Evolutionary conservation across 768 basidiomycete species (phyloP), one percentile per base, ranked within the genome.

Genomic region (Mycena metata): DNA sequence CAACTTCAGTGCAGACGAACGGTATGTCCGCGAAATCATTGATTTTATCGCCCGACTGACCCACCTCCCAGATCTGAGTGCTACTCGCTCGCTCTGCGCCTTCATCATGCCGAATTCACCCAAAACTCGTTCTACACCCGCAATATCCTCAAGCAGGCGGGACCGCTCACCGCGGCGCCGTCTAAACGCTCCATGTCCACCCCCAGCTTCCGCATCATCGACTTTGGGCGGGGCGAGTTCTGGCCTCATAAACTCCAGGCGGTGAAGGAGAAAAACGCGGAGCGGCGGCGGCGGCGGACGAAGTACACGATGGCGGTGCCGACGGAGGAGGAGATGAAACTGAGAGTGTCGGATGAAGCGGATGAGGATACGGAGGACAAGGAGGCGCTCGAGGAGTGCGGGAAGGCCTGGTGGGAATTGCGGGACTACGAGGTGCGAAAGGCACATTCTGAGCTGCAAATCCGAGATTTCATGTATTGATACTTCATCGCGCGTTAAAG

Each of bases 181-280:
- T 24, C 56, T 21, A 36, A 64, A 51, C 79, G 82, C 45, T 77
- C 78, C 19, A 2, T 66, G 26, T 19, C 49, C 7, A 57, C 59
- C 3, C 80, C 81, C n/a, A 78, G 76, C 63, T 87, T 84, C 72
- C 80, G 85, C 24, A 65, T 87, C 69, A 85, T 87, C 57, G 86
- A 87, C 69, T 86, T 86, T 52, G 86, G 86, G 17, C 77, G 85
- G 5, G 70, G 65, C 36, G 70, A 72, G 62, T 23, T 58, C 42
- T 68, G 47, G 67, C 61, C 30, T 55, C 41, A 58, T 21, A 3
- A 58, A 7, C 61, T 58, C 17, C 56, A 19, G 2, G 49, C 60
- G 9, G 60, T 41, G 11, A 24, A 61, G 52, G 17, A 46, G 39
- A 9, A 41, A 16, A 67, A 61, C 23, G 46, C 5, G 45, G 12